Conservation (phyloP, 2,329 filamentous ascomycete species). For the Hypoxylon sp. region DNA sequence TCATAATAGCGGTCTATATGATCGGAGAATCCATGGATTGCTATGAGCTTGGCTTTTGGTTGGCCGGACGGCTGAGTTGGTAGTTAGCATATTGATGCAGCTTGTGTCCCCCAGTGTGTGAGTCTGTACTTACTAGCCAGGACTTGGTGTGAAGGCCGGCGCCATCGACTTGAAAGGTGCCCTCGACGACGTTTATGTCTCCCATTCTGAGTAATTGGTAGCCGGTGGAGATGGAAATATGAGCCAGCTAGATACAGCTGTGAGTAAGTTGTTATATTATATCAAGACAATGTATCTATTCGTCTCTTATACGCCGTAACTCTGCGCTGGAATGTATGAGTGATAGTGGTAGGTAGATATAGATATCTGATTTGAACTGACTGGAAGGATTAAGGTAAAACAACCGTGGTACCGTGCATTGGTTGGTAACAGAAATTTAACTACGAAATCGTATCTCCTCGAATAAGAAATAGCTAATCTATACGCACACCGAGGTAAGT, state of each 20-base stretch:
- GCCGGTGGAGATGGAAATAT: background rate
- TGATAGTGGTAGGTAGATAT: constrained; percentile 1
- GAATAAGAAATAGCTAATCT: constrained; percentile 35
- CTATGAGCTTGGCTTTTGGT: constrained; percentile 79
- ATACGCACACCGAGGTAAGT: constrained; percentile 33
- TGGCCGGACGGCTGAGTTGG: constrained; percentile 66
- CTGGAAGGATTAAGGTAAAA: background rate
- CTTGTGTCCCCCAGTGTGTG: constrained; percentile 3
- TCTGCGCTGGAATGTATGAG: background rate
- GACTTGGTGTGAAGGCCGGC: constrained; percentile 69
- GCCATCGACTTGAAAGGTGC: constrained; percentile 63
- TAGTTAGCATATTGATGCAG: constrained; percentile 12
- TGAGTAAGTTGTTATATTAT: background rate
- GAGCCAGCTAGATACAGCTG: background rate
- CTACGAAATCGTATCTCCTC: constrained; percentile 40
- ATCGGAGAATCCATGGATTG: constrained; percentile 93
- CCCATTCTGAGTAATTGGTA: constrained; percentile 53
- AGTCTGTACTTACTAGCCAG: constrained; percentile 66
- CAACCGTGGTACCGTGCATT: background rate
- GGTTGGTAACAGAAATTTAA: background rate
- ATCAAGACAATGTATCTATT: background rate
- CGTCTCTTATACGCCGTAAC: background rate
- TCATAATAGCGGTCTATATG: constrained; percentile 83
- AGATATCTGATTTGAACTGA: background rate
- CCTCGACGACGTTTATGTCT: constrained; percentile 60